Conservation (phyloP, 768 basidiomycete species). For the Stropharia rugosoannulata region DNA sequence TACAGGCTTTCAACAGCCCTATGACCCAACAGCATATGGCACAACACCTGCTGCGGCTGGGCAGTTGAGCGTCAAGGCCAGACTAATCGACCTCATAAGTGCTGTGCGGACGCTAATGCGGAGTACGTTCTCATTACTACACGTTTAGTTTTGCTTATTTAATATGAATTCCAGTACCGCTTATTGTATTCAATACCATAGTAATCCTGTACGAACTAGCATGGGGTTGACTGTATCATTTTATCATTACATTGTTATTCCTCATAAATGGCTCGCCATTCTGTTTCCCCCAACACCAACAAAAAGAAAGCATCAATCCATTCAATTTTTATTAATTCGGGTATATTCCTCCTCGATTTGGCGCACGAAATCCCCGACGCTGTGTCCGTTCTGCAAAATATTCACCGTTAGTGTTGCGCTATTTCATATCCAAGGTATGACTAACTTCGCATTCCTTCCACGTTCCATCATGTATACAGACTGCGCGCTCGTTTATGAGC, state of each 20-base stretch:
- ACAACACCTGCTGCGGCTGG: slow-evolving; percentile 47
- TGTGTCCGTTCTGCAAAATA: slow-evolving; percentile 64
- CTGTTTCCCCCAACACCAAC: neutral
- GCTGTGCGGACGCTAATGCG: slow-evolving; percentile 97
- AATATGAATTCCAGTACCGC: slow-evolving; percentile 62
- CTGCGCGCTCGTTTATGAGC: slow-evolving; percentile 62
- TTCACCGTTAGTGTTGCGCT: slow-evolving; percentile 11
- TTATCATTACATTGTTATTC: slow-evolving; percentile 15
- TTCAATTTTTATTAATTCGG: slow-evolving; percentile 45
- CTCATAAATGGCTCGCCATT: neutral
- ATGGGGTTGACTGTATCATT: slow-evolving; percentile 40
- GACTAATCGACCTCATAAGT: slow-evolving; percentile 88
- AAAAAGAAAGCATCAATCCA: neutral
- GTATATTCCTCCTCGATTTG: slow-evolving; percentile 77
- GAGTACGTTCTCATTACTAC: slow-evolving; percentile 58
- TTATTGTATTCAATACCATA: slow-evolving; percentile 84
- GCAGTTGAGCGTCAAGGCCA: slow-evolving; percentile 77
- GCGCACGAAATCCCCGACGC: slow-evolving; percentile 67
- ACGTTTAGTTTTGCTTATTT: slow-evolving; percentile 10
- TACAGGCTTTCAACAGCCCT: slow-evolving; percentile 61
- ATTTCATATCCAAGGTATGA: neutral
- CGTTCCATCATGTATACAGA: slow-evolving; percentile 73
- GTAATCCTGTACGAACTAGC: slow-evolving; percentile 86
- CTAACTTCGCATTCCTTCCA: slow-evolving; percentile 82
- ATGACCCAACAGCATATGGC: slow-evolving; percentile 53